Evolutionary conservation across 306 rosid species (phyloP), one percentile per base, ranked within the genome.

Genomic region (Cicer arietinum): DNA sequence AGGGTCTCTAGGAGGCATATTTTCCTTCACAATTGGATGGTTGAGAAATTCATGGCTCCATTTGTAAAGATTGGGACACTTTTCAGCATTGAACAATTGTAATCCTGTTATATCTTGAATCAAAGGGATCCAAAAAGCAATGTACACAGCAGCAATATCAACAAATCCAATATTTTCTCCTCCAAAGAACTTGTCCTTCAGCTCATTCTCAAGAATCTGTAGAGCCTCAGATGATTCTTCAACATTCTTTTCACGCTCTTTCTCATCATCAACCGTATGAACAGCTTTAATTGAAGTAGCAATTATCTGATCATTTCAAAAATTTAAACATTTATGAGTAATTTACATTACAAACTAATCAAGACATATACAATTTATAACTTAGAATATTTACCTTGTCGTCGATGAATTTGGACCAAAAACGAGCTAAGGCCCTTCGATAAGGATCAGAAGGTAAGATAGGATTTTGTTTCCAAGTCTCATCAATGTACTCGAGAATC

Each of bases 381-480:
- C 13, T 50, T 5, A 50, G 56, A 25, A 25, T 25, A 2, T 25
- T 50, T 50, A 89, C 94, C 90, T 86, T 88, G 9, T 86, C 97
- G 14, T 91, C 90, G 0, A 89, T 10, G 81, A 89, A 82, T 41
- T 65, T 88, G 10, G 90, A 75, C 96, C 92, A 92, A 47, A 92
- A 92, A n/a, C 90, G 89, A 7, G 92, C 87, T 1, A 20, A 9
- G 59, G 97, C 87, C 80, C 77, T 84, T 7, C 77, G 71, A 12
- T 44, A 74, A 17, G 90, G 57, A 67, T 67, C 72, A 22, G 42
- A 12, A 7, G 72, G 42, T 43, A 67, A 67, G 1, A 67, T 67
- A 1, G 57, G 43, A 6, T 67, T 67, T 3, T 67, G 16, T 1
- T 12, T 67, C 72, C 72, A 67, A 0, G 10, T 22, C 5, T 67